Conservation (phyloP, 2,329 filamentous ascomycete species). For the Drechmeria coniospora region DNA sequence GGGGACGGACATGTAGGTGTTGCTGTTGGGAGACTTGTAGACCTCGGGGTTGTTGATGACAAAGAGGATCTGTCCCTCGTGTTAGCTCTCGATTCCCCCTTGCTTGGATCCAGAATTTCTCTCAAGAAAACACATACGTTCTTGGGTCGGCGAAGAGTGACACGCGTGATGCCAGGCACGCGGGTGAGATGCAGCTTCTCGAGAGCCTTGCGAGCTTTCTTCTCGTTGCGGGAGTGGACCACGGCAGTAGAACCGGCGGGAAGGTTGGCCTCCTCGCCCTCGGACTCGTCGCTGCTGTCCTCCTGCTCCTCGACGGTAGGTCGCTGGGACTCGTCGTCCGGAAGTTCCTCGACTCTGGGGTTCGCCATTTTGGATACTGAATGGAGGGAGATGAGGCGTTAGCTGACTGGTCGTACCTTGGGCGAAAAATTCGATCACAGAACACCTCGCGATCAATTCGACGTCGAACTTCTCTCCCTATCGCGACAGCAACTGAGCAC, state of each 20-base stretch:
- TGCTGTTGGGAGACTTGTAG: conserved; percentile 98
- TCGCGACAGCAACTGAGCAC: conserved; percentile 11
- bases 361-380: conserved; percentile 64
- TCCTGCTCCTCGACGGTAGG: conserved; percentile 60
- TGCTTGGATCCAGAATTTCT: background rate
- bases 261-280: conserved; percentile 60
- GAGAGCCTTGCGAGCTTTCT: conserved; percentile 99
- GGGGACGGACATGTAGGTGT: conserved; percentile 93
- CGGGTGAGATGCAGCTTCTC: conserved; percentile 96
- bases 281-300: conserved; percentile 59
- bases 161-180: conserved; percentile 91
- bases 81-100: conserved; percentile 9
- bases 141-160: conserved; percentile 95
- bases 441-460: background rate
- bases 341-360: conserved; percentile 93
- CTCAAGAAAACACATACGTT: conserved; percentile 54
- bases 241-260: conserved; percentile 78
- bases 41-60: conserved; percentile 99
- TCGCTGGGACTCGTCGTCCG: conserved; percentile 81
- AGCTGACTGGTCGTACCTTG: conserved; percentile 1
- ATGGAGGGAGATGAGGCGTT: conserved; percentile 1
- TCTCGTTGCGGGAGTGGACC: conserved; percentile 98
- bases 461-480: background rate
- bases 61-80: conserved; percentile 67
- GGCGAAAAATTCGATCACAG: conserved; percentile 3